Percentiles rank a stretch among this genome's conserved stretches.
Evolutionary conservation across 2,329 filamentous ascomycete species (phyloP).

Genomic region (Herpomyces periplanetae): DNA sequence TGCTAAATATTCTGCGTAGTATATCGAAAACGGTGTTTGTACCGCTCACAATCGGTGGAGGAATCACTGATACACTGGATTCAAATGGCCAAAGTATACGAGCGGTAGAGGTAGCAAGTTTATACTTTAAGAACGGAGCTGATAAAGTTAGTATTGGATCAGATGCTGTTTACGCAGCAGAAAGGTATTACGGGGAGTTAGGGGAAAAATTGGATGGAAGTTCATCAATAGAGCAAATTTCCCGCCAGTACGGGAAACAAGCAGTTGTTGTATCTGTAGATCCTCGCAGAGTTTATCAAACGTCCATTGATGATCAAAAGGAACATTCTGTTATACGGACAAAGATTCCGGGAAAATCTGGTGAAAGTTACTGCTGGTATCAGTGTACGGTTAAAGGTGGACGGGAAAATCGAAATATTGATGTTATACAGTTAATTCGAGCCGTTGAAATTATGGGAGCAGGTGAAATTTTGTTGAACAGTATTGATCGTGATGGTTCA

Average conservation of each 20-base stretch:
- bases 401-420: conserved; percentile 63
- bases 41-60: conserved; percentile 70
- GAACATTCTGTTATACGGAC: conserved; percentile 38
- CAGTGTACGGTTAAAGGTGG: conserved; percentile 89
- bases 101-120: conserved; percentile 60
- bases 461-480: conserved; percentile 79
- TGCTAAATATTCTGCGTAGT: conserved; percentile 63
- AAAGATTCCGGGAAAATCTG: conserved; percentile 22
- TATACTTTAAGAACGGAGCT: conserved; percentile 89
- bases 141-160: conserved; percentile 93
- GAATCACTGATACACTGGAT: conserved; percentile 70
- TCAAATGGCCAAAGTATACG: conserved; percentile 51
- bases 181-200: conserved; percentile 44
- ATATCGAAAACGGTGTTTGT: conserved; percentile 81
- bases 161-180: conserved; percentile 65
- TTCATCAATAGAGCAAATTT: conserved; percentile 85
- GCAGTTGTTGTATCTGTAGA: conserved; percentile 87
- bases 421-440: conserved; percentile 49
- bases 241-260: conserved; percentile 66
- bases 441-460: conserved; percentile 86
- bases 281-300: conserved; percentile 57
- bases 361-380: conserved; percentile 68
- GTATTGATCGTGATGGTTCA: conserved; percentile 82
- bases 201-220: conserved; percentile 28
- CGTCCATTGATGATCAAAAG: conserved; percentile 22